Evolutionary conservation across 148 eudicot species (phyloP).

Genomic region (Silene uniflora): DNA sequence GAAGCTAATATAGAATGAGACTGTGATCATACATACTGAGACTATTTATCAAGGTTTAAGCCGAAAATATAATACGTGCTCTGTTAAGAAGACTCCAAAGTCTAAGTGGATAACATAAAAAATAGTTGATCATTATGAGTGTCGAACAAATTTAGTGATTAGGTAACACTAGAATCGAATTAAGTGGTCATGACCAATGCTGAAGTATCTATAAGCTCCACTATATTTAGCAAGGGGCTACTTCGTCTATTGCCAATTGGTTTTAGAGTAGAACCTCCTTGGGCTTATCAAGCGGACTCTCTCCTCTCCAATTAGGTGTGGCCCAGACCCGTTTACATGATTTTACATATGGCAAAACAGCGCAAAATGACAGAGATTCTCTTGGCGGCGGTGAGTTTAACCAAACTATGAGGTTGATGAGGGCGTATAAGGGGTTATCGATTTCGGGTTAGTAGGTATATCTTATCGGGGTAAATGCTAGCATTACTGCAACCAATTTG

Average conservation of each 20-base stretch:
- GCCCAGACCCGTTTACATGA: too few relatives aligned
- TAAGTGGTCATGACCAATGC: neutral
- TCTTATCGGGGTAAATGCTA: too few relatives aligned
- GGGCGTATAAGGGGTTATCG: too few relatives aligned
- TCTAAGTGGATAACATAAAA: neutral
- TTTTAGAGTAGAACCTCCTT: too few relatives aligned
- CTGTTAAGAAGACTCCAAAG: neutral
- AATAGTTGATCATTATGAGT: neutral
- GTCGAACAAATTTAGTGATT: neutral
- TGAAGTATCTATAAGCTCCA: neutral
- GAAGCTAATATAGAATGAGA: conserved; percentile 49
- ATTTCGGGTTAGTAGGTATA: too few relatives aligned
- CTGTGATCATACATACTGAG: neutral
- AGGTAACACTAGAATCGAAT: neutral
- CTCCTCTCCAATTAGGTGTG: too few relatives aligned
- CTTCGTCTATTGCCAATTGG: too few relatives aligned
- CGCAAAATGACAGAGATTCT: neutral
- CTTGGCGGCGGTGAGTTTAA: too few relatives aligned
- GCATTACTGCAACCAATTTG: too few relatives aligned
- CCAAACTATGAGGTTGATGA: neutral
- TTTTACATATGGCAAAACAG: too few relatives aligned
- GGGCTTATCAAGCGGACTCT: too few relatives aligned
- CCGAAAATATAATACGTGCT: neutral
- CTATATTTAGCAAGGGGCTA: too few relatives aligned
- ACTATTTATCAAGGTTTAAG: neutral